Percentiles rank a stretch among this genome's conserved stretches.
These are phyloP conservation scores for Saccharomycopsis schoenii DNA, from an alignment of 805 yeast species.

Conservation along the genomic window DNA sequence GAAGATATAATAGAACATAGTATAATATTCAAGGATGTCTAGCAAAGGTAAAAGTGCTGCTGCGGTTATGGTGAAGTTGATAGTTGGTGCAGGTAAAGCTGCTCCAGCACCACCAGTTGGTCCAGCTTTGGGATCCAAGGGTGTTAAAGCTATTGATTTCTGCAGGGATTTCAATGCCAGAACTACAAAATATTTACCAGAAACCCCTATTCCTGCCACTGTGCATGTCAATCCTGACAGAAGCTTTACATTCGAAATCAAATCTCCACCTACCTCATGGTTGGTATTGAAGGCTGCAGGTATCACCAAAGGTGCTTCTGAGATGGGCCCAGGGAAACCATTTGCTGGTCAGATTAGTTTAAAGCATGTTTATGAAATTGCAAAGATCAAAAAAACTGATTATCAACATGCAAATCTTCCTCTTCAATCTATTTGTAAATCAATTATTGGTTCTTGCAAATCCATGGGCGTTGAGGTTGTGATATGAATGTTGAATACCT, in stretches of 20 bases:
- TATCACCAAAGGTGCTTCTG: slow-evolving; percentile 66
- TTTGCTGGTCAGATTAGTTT: slow-evolving; percentile 59
- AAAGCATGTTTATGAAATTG: slow-evolving; percentile 90
- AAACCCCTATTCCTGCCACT: slow-evolving; percentile 81
- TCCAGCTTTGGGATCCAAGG: slow-evolving; percentile 96
- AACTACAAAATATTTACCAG: slow-evolving; percentile 78
- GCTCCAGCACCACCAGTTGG: slow-evolving; percentile 99
- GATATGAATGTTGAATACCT: slow-evolving; percentile 31
- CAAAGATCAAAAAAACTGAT: slow-evolving; percentile 85
- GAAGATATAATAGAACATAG: not conserved
- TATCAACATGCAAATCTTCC: slow-evolving; percentile 62
- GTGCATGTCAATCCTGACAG: slow-evolving; percentile 89
- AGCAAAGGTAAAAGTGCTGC: slow-evolving; percentile 21
- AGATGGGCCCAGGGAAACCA: slow-evolving; percentile 43
- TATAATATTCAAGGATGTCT: slow-evolving; percentile 21
- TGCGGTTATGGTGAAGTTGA: slow-evolving; percentile 63
- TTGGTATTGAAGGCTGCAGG: slow-evolving; percentile 75
- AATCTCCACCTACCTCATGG: slow-evolving; percentile 88
- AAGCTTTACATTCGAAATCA: slow-evolving; percentile 74
- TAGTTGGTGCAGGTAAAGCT: slow-evolving; percentile 96
- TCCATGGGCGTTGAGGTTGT: slow-evolving; percentile 81
- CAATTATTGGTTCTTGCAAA: slow-evolving; percentile 80
- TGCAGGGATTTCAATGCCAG: slow-evolving; percentile 98
- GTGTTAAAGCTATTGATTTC: slow-evolving; percentile 96
- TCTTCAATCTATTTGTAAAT: slow-evolving; percentile 68